These are phyloP conservation scores for Diaporthe velutina DNA, from an alignment of 2,329 filamentous ascomycete genomes.

Conservation along the genomic window DNA sequence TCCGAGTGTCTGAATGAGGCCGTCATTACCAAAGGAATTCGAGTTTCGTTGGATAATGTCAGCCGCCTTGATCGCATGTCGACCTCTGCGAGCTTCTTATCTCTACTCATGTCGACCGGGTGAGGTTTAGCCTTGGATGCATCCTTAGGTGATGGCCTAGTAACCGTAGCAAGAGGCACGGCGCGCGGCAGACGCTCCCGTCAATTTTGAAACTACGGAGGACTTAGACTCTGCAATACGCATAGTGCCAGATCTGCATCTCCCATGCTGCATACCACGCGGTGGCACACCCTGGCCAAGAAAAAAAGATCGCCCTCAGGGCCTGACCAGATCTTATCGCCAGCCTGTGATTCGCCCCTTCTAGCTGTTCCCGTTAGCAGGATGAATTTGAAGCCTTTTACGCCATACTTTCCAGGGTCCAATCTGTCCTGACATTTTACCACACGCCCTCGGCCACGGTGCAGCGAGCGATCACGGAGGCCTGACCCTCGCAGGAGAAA, in stretches of 20 bases:
- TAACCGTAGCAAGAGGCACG: not conserved
- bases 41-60: too few species aligned
- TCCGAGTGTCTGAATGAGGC: not conserved
- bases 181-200: constrained; percentile 3
- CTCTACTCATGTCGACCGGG: not conserved
- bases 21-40: not conserved
- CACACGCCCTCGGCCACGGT: not conserved
- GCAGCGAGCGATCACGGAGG: constrained; percentile 27
- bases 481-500: not conserved
- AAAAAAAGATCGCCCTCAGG: constrained; percentile 14
- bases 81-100: constrained; percentile 1
- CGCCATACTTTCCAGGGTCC: constrained; percentile 32
- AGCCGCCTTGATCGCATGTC: not conserved
- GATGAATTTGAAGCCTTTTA: constrained; percentile 37
- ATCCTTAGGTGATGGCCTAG: constrained; percentile 6
- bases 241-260: not conserved
- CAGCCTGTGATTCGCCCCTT: constrained; percentile 31
- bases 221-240: not conserved
- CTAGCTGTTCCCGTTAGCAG: constrained; percentile 25
- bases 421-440: not conserved
- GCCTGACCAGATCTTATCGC: constrained; percentile 34
- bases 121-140: not conserved
- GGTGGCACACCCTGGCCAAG: not conserved
- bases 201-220: not conserved
- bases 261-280: constrained; percentile 18